A percentile compares a stretch with the other conserved stretches of the same genome.
These are phyloP conservation scores for Moricandia arvensis DNA, from an alignment of 345 rosid species.

Conservation along the genomic window DNA sequence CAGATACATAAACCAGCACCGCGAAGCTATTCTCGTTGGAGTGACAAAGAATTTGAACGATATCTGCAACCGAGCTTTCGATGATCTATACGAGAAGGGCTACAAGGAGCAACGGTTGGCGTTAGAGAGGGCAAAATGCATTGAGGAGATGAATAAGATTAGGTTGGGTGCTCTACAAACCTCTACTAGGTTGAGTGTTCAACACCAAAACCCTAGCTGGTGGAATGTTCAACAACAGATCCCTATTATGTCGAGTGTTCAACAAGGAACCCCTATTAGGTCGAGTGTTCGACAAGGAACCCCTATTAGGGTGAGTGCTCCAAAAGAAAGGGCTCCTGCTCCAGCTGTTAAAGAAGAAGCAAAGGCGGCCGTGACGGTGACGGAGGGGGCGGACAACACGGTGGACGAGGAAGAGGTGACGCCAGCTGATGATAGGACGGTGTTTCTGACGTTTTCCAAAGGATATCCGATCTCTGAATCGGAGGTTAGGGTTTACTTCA, in stretches of 20 bases:
- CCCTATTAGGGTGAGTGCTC: not conserved
- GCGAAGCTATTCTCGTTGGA: slow-evolving; percentile 12
- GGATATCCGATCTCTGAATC: not conserved
- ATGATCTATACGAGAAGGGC: slow-evolving; percentile 30
- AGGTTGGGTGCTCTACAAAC: not conserved
- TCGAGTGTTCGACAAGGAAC: not conserved
- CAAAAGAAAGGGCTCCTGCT: not conserved
- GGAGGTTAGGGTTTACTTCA: not conserved
- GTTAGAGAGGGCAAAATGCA: not conserved
- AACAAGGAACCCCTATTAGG: not conserved
- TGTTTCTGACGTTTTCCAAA: not conserved
- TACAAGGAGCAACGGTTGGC: not conserved
- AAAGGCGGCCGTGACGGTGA: not conserved
- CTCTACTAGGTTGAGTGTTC: not conserved
- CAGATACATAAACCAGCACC: slow-evolving; percentile 37
- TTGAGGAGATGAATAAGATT: not conserved
- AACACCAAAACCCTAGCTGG: not conserved
- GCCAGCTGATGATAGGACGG: not conserved
- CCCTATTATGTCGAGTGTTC: not conserved
- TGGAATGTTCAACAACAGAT: not conserved
- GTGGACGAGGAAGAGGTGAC: not conserved
- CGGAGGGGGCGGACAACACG: not conserved
- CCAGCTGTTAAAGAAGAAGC: not conserved
- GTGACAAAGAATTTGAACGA: slow-evolving; percentile 31
- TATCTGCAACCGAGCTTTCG: slow-evolving; percentile 48